Evolutionary conservation across 2,329 filamentous ascomycete genomes (phyloP), one percentile per base, ranked within the genome.

Genomic region (Anisogramma anomala): DNA sequence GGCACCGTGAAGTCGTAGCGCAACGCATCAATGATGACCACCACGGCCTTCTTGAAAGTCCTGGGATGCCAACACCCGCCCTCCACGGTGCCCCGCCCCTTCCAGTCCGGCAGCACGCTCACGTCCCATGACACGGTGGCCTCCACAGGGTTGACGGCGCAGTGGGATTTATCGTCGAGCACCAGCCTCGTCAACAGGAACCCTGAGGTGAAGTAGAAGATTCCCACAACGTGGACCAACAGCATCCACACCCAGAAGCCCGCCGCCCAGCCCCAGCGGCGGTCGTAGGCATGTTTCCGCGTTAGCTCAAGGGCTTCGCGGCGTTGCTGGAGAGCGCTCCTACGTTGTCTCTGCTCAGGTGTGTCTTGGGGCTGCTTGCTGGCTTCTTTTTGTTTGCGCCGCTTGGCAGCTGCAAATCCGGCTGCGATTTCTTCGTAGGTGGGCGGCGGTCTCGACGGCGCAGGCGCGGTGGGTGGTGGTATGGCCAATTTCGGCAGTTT

Each of bases 1-100:
- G 91, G 91, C 9, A 96, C 77, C 0, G 89, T 93, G 53, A 98
- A 98, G 61, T 98, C 91, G 63, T 98, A 98, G 46, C 91, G 82
- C 44, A 98, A 71, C 39, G 91, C 91, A 60, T 98, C 91, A 43
- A 98, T 82, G 37, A 98, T 67, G 42, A 98, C 74, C 18, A 98
- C 74, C 34, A 98, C 79, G 9, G 89, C 88, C 58, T 88, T 91
- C 48, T 94, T 77, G 57, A 96, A 98, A 2, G 79, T 84, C 65
- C 86, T 94, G 25, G 87, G 85, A 58, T 96, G 87, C 91, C 91
- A 98, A 70, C 91, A 98, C 49, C 91, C 91, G 43, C 71, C 68
- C 17, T 74, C 64, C 2, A 66, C 59, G 13, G 64, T 69, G 7
- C 65, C 59, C 33, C 57, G 58, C 8, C 61, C 62, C 26, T 56